Evolutionary conservation across 306 rosid species (phyloP), one percentile per base, ranked within the genome.

Genomic region (Vigna nakashimae): DNA sequence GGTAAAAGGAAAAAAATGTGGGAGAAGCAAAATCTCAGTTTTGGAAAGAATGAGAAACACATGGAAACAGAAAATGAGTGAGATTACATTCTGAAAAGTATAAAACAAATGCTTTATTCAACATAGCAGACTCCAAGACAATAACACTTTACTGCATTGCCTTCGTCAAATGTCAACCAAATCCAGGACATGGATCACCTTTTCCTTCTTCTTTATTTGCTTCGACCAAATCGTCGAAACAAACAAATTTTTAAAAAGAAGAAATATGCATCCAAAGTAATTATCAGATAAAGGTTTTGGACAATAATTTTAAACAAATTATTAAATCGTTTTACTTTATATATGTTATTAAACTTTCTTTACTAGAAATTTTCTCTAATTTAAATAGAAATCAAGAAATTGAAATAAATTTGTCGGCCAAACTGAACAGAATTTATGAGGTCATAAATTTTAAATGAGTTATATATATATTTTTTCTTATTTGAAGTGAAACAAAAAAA

Each of bases 141-240:
- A 4, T 17, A 43, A 1, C 52, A 42, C 18, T 20, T 66, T 42
- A 42, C 22, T 18, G 18, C 71, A 20, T 43, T 42, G 53, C 42
- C 17, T 42, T 6, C 9, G 36, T 66, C 71, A 20, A 40, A 20
- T 66, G 52, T 34, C 71, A 65, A 65, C 52, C 52, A 40, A 36
- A 42, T 40, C 32, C 5, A 66, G 6, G 71, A 66, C 71, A 43
- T 20, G 28, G 36, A 66, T 20, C 36, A 42, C 71, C 53, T 66
- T 66, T 66, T 42, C 36, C 51, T 65, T 20, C 22, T 20, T 65
- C 9, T 65, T 65, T 65, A n/a, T 42, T 65, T 65, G 52, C 28
- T 42, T 5, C 6, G 6, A 8, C 18, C 0, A 20, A 66, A 66
- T 66, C 1, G 53, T 66, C 20, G 53, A 66, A 66, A 20, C 71